phyloP scores from a whole-genome alignment of 2,329 filamentous ascomycete genomes.

The Dothistroma pini region DNA sequence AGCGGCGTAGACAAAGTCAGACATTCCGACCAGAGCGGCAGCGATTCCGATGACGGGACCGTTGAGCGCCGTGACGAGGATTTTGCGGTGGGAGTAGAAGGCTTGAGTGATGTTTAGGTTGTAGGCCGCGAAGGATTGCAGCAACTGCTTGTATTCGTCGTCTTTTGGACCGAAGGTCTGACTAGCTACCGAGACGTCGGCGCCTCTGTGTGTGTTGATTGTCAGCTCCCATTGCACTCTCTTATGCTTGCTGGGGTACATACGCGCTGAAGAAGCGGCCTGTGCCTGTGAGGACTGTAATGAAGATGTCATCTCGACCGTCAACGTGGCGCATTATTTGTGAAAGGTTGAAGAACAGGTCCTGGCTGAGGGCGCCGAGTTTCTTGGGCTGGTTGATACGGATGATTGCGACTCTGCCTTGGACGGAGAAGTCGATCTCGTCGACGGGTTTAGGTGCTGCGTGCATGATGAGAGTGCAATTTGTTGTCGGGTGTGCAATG shows the following conservation, averaged over 20 bases:
- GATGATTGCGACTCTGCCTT: slow-evolving; percentile 72
- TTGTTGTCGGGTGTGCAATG: not conserved
- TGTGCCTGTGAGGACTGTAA: slow-evolving; percentile 79
- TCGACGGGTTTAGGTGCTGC: slow-evolving; percentile 18
- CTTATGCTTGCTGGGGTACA: slow-evolving; percentile 26
- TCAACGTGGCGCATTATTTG: slow-evolving; percentile 73
- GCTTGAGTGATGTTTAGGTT: slow-evolving; percentile 88
- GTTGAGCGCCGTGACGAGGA: slow-evolving; percentile 87
- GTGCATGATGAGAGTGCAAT: slow-evolving; percentile 14
- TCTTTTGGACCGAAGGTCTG: slow-evolving; percentile 34
- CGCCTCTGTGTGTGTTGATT: slow-evolving; percentile 56
- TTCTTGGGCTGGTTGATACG: slow-evolving; percentile 82
- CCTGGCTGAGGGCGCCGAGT: slow-evolving; percentile 73
- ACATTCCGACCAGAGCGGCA: slow-evolving; percentile 75
- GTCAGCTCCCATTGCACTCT: slow-evolving; percentile 9
- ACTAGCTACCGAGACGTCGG: slow-evolving; percentile 63
- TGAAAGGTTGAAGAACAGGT: slow-evolving; percentile 65
- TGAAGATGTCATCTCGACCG: slow-evolving; percentile 70
- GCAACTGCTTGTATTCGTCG: slow-evolving; percentile 53
- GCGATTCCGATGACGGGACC: slow-evolving; percentile 86
- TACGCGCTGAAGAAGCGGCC: slow-evolving; percentile 87
- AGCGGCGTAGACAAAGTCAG: slow-evolving; percentile 87
- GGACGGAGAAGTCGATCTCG: slow-evolving; percentile 51
- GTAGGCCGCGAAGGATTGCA: slow-evolving; percentile 68
- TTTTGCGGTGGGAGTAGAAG: slow-evolving; percentile 91